Base-by-base conservation (phyloP, 106 monocot genomes). In the Iris macrosiphon region DNA sequence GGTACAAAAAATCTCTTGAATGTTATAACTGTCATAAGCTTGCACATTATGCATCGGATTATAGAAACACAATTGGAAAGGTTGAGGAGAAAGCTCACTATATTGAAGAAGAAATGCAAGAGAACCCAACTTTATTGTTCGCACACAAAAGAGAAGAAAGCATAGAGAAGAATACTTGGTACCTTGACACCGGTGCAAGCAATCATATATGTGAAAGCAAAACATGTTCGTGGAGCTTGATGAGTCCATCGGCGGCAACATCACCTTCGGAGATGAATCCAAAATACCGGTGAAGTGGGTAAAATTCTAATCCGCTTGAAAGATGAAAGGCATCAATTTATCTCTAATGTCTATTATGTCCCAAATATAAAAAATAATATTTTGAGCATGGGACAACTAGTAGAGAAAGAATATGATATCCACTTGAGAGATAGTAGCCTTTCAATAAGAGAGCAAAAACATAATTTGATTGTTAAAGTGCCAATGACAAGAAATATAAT, bases 181-280 rank as follows among this genome's bases (percentile, higher is more conserved):
- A 45, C 1, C 16, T 60, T 34, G 29, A 30, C n/a, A n/a, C 1
- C 1, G 4, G 28, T 17, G 40, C 43, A 27, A 29, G 23, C 0
- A 60, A 45, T 44, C 60, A 60, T n/a, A 60, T 29, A 26, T 43
- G n/a, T 29, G 60, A 44, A 16, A 60, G 10, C 42, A 13, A 44
- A 44, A 25, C 7, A 27, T 27, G 16, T 60, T 60, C 27, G 6
- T 41, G n/a, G 12, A 58, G 17, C 39, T 44, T 44, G 13, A 60
- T 28, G 43, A 45, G 12, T 1, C 2, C 2, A 7, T 40, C 12
- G 12, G 24, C 7, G 58, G 19, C 20, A 12, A 38, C 6, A 20
- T 41, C 9, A 15, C 11, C 2, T 60, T 60, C 28, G 27, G 42
- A 12, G 60, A 18, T 38, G 2, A 6, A 1, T 44, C 43, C 4